Evolutionary conservation across 257 asterid species (phyloP).

Genomic region (Anisodus acutangulus): DNA sequence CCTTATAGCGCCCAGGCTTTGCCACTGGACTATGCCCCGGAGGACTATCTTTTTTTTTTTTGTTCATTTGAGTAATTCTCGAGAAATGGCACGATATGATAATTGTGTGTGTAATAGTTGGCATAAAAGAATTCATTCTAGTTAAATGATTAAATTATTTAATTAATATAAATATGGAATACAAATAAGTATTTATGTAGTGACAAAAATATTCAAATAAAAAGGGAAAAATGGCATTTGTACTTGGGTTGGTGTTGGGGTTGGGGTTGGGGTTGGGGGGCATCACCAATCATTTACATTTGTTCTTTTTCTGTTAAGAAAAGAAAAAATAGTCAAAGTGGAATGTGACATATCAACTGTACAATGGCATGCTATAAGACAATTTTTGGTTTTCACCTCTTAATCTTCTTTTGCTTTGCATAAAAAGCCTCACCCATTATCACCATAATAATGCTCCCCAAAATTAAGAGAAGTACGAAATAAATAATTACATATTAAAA

Average conservation of each 20-base stretch:
- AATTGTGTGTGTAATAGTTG: too few relatives aligned
- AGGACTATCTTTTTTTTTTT: too few relatives aligned
- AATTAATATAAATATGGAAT: background rate
- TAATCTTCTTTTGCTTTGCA: conserved; percentile 26
- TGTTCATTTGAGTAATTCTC: too few relatives aligned
- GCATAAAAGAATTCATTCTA: too few relatives aligned
- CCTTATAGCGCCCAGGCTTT: too few relatives aligned
- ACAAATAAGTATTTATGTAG: background rate
- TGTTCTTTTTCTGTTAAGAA: background rate
- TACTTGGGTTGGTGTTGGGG: background rate
- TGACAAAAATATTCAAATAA: background rate
- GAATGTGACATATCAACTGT: conserved; percentile 42
- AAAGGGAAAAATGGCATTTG: background rate
- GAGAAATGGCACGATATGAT: too few relatives aligned
- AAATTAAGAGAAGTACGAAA: conserved; percentile 8
- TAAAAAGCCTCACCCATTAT: conserved; percentile 43
- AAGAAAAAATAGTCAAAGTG: conserved; percentile 33
- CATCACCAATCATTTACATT: conserved; percentile 49
- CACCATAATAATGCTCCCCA: conserved; percentile 22
- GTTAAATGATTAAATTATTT: background rate
- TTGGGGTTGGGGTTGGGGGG: background rate
- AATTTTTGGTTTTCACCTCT: conserved; percentile 8
- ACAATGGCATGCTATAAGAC: conserved; percentile 49
- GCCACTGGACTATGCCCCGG: too few relatives aligned
- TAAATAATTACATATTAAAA: background rate